Evolutionary conservation across 768 basidiomycete species (phyloP), one percentile per base, ranked within the genome.

Genomic region (Leccinum subtestaceum): DNA sequence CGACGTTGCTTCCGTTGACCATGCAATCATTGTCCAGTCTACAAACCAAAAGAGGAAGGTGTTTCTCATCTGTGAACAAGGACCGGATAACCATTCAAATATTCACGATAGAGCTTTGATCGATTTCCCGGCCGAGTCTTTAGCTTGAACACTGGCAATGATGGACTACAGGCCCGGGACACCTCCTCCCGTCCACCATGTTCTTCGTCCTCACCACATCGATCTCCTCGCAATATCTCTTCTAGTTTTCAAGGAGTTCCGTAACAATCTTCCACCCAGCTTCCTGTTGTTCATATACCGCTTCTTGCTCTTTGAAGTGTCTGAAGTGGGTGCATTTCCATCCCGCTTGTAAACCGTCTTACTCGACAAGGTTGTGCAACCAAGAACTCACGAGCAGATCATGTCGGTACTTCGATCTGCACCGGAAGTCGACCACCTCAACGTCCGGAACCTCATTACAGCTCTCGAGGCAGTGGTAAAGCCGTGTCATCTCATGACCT

Each of bases 191-290:
- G 80, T 81, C 7, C 81, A 84, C 53, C 87, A 90, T 72, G 78
- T 84, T 57, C 78, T 93, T 29, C 80, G 85, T 56, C 89, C 91
- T 1, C 91, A 93, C 65, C 92, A 94, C 68, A 76, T 93, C 53
- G 81, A 81, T 52, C 75, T 93, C 15, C 76, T 93, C 32, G 81
- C 81, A 34, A 75, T 91, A 25, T 76, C 92, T 36, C 75, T 85
- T 59, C 74, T 87, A 12, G 74, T 82, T 4, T 89, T 86, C 70
- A 86, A 83, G 67, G 85, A 88, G 62, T 77, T 78, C 58, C 73
- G 79, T 46, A 79, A 78, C 56, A 77, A 77, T 25, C 77, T 90
- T 10, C 83, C 88, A 1, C 68, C 81, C 21, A 62, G 72, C 7
- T 91, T 89, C 66, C 68, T 83, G 13, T 74, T 91, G 19, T 84